Base-by-base conservation (phyloP, 1,284 basidiomycete species). In the Sporisorium exsertum region DNA sequence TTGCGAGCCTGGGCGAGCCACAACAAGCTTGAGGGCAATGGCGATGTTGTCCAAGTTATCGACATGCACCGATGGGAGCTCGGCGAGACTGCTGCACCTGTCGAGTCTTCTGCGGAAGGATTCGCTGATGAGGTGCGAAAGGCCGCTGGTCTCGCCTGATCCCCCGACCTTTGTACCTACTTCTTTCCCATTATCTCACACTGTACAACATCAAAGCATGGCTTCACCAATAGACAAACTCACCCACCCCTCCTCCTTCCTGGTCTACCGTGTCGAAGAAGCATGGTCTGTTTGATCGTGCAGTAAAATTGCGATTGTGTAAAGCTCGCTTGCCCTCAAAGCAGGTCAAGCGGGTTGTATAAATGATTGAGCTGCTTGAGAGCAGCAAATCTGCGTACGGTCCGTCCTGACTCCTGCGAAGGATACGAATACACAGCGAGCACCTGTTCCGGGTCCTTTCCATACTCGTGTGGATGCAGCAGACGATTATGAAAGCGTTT, bases 1-100 rank as follows among this genome's bases (percentile, higher is more conserved):
- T 86, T 97, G 67, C 79, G 86, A 24, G 85, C 87, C n/a, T 97
- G 94, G 94, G 89, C 90, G 4, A 81, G 84, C 51, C 87, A 89
- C 78, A 88, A 89, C 52, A 90, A 88, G 0, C 79, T 92, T 58
- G 77, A 64, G 5, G 22, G 29, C 5, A 40, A 40, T 1, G 26
- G 9, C 2, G 58, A 67, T 3, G 65, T 76, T 3, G 72, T 86
- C 18, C 85, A 86, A 53, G 86, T 86, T 9, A 80, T 85, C 10
- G 87, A 86, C 29, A 77, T 87, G 61, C 72, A 78, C 32, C 81
- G 86, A 50, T 87, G 86, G 86, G 81, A 83, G 53, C 79, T 86
- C 0, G 86, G 86, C 5, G 85, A 84, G 62, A 82, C 70, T 13
- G 77, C 73, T 3, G 70, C 75, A 18, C 70, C 68, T 4, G 68